Base-by-base conservation (phyloP, 352 stramenopile species). In the Phytophthora rubi region DNA sequence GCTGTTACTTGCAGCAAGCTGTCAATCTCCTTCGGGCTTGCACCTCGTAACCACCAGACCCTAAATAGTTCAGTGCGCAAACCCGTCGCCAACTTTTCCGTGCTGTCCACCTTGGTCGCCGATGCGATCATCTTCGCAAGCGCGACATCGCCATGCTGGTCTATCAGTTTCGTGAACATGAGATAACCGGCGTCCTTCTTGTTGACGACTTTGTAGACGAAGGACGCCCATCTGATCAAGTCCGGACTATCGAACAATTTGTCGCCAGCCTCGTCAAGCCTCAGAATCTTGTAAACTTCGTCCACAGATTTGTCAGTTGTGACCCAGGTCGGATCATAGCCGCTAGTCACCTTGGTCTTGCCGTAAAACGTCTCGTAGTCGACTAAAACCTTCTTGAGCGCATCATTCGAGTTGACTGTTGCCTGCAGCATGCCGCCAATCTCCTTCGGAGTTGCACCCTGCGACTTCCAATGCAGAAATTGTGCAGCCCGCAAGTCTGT, bases 331-430 rank as follows among this genome's bases (percentile, higher is more conserved):
- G 37, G 32, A 35, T 35, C 37, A 13, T 44, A 44, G 10, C 8
- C 9, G 13, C 9, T 13, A 5, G 39, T 35, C 35, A 63, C 42
- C 42, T 47, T 54, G 7, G 18, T 23, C 48, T 65, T 57, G 18
- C 18, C 33, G 33, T 53, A 65, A 18, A 65, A 58, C 26, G 21
- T 59, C 1, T n/a, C 48, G 35, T 53, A 65, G 13, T 65, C 59
- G 8, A 10, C 15, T 7, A 37, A 42, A 23, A 65, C 6, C 7
- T 52, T 52, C 59, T 58, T 65, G 18, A 33, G 59, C 15, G 51
- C 7, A 21, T 65, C 59, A 21, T 65, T 47, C 16, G 48, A 53
- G 1, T 44, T 59, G 33, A 32, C 18, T 2, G 9, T 13, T 21
- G 53, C 15, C 2, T 53, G 49, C 32, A 65, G 18, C 33, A 52